phyloP scores from a whole-genome alignment of 2,329 filamentous ascomycete genomes.

The Aureobasidium sp. region DNA sequence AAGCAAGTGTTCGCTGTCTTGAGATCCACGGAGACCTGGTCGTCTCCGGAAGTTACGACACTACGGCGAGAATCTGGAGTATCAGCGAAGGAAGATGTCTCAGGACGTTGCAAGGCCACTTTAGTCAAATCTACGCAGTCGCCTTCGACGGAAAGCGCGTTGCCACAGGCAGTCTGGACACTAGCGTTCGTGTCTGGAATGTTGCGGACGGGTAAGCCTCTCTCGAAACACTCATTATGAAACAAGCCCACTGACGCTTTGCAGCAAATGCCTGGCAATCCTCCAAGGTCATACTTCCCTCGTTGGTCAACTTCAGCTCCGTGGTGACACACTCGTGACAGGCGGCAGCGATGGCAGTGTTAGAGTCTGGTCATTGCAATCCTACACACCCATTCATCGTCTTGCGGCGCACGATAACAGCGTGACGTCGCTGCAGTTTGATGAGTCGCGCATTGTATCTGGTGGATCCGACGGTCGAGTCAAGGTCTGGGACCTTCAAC shows the following conservation, averaged over 20 bases:
- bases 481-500: slow-evolving; percentile 96
- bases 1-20: slow-evolving; percentile 88
- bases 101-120: slow-evolving; percentile 84
- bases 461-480: slow-evolving; percentile 95
- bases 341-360: slow-evolving; percentile 95
- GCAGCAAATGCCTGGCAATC: slow-evolving; percentile 54
- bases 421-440: slow-evolving; percentile 94
- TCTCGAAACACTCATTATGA: not conserved
- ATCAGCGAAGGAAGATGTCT: slow-evolving; percentile 92
- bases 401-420: slow-evolving; percentile 96
- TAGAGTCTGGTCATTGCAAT: slow-evolving; percentile 87
- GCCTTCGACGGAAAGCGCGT: slow-evolving; percentile 92
- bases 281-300: slow-evolving; percentile 94
- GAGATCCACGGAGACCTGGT: slow-evolving; percentile 95
- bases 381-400: slow-evolving; percentile 85
- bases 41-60: slow-evolving; percentile 97
- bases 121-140: slow-evolving; percentile 98
- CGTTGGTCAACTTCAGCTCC: slow-evolving; percentile 93
- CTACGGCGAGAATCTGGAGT: slow-evolving; percentile 93
- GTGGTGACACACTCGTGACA: slow-evolving; percentile 87
- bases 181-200: slow-evolving; percentile 95
- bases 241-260: not conserved
- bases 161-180: slow-evolving; percentile 91
- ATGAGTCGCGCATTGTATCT: slow-evolving; percentile 89
- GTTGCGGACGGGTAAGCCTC: slow-evolving; percentile 65